Evolutionary conservation across 495 filamentous ascomycete species (phyloP), one percentile per base, ranked within the genome.

Genomic region (Aspergillus sclerotiicarbonarius): DNA sequence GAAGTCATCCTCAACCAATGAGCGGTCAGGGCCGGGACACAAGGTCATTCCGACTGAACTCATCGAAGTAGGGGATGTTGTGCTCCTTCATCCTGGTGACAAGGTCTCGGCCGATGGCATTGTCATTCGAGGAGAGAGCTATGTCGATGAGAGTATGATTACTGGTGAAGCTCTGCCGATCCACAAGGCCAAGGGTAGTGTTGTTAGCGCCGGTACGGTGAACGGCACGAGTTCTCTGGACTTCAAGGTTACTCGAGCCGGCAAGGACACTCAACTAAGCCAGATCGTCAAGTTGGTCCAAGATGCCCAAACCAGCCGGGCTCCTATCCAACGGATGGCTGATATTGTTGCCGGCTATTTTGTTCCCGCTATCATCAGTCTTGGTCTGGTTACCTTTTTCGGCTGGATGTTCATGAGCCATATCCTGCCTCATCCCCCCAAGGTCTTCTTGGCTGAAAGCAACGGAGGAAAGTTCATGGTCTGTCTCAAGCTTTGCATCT

Each of bases 211-310:
- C n/a, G 94, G 94, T 8, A 99, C 94, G 6, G 93, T 99, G 60
- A 99, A 99, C 66, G 92, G 91, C 19, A 86, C 90, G 45, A 93
- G 93, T 5, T 82, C 93, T 15, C 75, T 98, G 21, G 94, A 99
- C 69, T 94, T 99, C 73, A 86, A 88, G 47, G 94, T 99, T 49
- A 96, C 90, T 8, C 82, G 94, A 60, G 92, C 93, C 5, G 95
- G 94, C 39, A 86, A 91, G 56, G 93, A 98, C 68, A 99, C 94
- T 0, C 95, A 98, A 63, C 83, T 99, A 19, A 96, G 90, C 72
- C 95, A 98, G 68, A 99, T 99, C 57, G 95, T 99, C 49, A 92
- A 93, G 66, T 81, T 98, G 9, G 95, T 99, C 0, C 94, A 98
- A 67, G 90, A 96, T 67, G 94, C 95, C 6, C 94, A 99, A 67